phyloP scores from a whole-genome alignment of 1,284 basidiomycete genomes.

The Singerocomus rubriflavus region DNA sequence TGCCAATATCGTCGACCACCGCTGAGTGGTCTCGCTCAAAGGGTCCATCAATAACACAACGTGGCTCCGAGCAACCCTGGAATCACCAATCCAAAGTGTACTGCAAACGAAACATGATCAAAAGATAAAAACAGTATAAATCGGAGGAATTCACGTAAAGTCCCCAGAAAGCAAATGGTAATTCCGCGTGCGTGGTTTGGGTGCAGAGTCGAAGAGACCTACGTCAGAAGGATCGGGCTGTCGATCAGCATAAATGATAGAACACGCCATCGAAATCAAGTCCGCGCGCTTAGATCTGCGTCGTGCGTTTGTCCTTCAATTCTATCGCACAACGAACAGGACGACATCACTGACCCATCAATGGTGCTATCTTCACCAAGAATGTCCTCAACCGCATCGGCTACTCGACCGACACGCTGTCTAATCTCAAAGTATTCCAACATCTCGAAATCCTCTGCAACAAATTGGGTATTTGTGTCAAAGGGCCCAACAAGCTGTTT shows the following conservation, averaged over 20 bases:
- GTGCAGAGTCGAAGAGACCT: slow-evolving; percentile 67
- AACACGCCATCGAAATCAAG: slow-evolving; percentile 62
- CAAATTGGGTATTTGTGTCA: slow-evolving; percentile 48
- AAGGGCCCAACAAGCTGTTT: slow-evolving; percentile 66
- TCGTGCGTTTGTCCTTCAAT: slow-evolving; percentile 4
- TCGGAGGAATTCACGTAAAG: slow-evolving; percentile 54
- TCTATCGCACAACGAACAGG: neutral
- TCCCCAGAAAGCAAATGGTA: slow-evolving; percentile 59
- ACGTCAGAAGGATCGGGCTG: slow-evolving; percentile 68
- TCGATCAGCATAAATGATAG: slow-evolving; percentile 66
- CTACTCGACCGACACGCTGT: slow-evolving; percentile 66
- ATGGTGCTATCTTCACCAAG: slow-evolving; percentile 39
- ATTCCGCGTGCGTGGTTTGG: slow-evolving; percentile 51
- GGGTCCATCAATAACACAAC: slow-evolving; percentile 83
- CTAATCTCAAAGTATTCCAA: slow-evolving; percentile 71
- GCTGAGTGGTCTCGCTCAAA: slow-evolving; percentile 80
- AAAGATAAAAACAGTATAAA: neutral
- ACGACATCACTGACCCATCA: slow-evolving; percentile 42
- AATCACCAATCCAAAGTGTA: slow-evolving; percentile 68
- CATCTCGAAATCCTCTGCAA: slow-evolving; percentile 61
- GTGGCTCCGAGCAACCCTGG: slow-evolving; percentile 64
- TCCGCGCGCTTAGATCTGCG: slow-evolving; percentile 54
- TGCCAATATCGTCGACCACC: slow-evolving; percentile 77
- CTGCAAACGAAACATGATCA: slow-evolving; percentile 36
- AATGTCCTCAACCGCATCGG: slow-evolving; percentile 58